Evolutionary conservation across 148 eudicot genomes (phyloP).

Genomic region (Fallopia convolvulus): DNA sequence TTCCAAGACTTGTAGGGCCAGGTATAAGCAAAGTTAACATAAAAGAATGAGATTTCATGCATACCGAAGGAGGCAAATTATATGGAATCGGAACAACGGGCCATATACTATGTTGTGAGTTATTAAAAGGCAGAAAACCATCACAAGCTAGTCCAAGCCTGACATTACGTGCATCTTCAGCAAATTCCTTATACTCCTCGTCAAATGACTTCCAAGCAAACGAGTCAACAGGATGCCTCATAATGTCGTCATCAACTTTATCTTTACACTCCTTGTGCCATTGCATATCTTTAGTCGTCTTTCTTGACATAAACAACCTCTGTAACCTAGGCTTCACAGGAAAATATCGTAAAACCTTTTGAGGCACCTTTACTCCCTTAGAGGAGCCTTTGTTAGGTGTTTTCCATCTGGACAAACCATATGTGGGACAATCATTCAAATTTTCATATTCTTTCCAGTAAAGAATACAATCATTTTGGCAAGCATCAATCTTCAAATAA

Average conservation of each 20-base stretch:
- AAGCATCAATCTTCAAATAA: conserved; percentile 20
- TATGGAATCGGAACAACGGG: conserved; percentile 19
- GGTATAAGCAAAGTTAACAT: conserved; percentile 21
- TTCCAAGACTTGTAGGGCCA: conserved; percentile 5
- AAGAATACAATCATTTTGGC: conserved; percentile 15
- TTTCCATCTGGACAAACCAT: conserved; percentile 6
- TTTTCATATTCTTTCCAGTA: conserved; percentile 15
- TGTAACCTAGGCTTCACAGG: conserved; percentile 25
- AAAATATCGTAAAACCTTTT: conserved; percentile 20
- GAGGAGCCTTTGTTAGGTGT: background rate
- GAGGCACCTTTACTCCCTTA: background rate
- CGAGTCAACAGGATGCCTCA: conserved; percentile 22
- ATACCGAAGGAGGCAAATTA: conserved; percentile 23
- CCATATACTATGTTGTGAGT: conserved; percentile 19
- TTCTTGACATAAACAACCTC: conserved; percentile 17
- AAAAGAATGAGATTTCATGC: conserved; percentile 20
- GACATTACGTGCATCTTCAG: conserved; percentile 23
- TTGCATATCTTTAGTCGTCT: conserved; percentile 20
- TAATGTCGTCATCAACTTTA: conserved; percentile 7
- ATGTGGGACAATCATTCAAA: conserved; percentile 10
- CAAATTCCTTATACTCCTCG: conserved; percentile 6
- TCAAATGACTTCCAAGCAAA: conserved; percentile 20
- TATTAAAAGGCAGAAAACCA: conserved; percentile 21
- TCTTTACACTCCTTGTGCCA: conserved; percentile 16
- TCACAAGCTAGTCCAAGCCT: conserved; percentile 23